Evolutionary conservation across 345 rosid genomes (phyloP).

Genomic region (Citrus mangshanensis): DNA sequence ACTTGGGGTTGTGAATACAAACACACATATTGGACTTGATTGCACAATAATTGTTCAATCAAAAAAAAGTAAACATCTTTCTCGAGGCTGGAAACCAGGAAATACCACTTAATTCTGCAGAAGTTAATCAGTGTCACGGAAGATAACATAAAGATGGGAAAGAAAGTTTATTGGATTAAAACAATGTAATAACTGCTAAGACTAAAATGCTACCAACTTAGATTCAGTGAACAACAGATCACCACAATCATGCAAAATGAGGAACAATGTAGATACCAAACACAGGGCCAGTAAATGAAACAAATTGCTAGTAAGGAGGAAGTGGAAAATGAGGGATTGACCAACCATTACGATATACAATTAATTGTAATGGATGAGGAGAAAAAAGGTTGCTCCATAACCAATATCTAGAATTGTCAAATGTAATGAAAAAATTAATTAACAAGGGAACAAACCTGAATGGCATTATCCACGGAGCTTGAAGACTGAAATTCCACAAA

Average conservation of each 20-base stretch:
- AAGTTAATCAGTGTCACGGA: neutral
- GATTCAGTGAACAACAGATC: neutral
- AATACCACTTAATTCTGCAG: neutral
- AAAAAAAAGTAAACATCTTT: neutral
- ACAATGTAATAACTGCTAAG: neutral
- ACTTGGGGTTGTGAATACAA: neutral
- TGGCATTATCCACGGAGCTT: slow-evolving; percentile 52
- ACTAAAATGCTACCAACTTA: neutral
- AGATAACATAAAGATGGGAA: neutral
- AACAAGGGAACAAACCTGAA: slow-evolving; percentile 42
- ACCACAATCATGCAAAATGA: no score
- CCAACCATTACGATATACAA: no score
- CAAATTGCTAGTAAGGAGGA: no score
- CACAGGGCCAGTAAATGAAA: no score
- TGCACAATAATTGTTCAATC: neutral
- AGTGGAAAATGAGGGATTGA: no score
- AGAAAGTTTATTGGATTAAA: neutral
- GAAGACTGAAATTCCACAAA: slow-evolving; percentile 65
- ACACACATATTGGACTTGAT: neutral
- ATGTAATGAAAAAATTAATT: neutral
- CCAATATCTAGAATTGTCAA: neutral
- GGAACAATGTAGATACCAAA: no score
- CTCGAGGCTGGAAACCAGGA: neutral
- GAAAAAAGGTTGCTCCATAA: no score
- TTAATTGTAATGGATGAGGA: no score